Base-by-base conservation (phyloP, 768 basidiomycete genomes). In the Megacollybia marginata region DNA sequence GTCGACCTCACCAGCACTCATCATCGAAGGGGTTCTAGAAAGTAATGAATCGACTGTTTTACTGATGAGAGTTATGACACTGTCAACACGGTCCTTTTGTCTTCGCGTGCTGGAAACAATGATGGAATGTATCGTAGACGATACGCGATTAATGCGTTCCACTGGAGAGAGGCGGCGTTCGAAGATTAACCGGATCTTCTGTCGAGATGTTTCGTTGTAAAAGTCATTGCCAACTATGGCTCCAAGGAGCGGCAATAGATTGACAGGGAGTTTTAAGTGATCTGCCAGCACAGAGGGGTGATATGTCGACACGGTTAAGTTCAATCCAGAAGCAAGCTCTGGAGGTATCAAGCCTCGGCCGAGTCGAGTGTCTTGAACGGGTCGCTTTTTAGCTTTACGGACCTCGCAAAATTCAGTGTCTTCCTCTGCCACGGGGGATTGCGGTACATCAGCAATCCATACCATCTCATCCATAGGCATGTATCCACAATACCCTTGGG, bases 191-290 rank as follows among this genome's bases (percentile, higher is more conserved):
- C 68, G 70, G 59, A 82, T 84, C 9, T 79, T 67, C 52, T 71
- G 74, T 40, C 72, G 74, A 18, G 71, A 70, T 36, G 69, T 62
- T 52, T 72, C 15, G 23, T 36, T 5, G 48, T 56, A 77, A 59
- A 79, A 92, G 62, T 92, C 90, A 57, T 91, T 91, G 45, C 90
- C 90, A 4, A 89, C 77, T 15, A 92, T 67, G 9, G 89, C 85
- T 16, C 82, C 87, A 3, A 92, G 68, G 6, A 92, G 73, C 1
- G 90, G 90, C 31, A 92, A 77, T 35, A 92, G 72, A 0, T 83
- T 76, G 7, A 78, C 68, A 1, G 89, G 85, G 11, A 92, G 67
- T 44, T 80, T 74, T 2, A 92, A 64, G 57, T 85, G 82, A 0
- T 71, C 60, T 9, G 90, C 85, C 33, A 92, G 73, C 1, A 62